Conservation (phyloP, 164 flowering plant genomes). For the Umbellularia californica region DNA sequence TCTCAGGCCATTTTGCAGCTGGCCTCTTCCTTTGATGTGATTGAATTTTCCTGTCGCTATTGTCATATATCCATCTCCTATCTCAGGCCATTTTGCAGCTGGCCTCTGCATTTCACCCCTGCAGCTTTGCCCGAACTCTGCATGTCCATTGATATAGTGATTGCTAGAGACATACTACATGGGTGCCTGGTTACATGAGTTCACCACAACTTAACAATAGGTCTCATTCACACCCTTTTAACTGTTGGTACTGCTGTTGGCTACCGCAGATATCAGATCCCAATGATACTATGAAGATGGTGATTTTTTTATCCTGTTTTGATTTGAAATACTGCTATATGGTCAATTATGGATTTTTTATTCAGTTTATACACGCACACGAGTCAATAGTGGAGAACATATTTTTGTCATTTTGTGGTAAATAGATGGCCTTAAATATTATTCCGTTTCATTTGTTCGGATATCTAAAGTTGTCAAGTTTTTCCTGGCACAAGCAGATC, state of each 20-base stretch:
- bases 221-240: neutral
- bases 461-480: neutral
- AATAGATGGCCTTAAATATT: neutral
- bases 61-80: no score
- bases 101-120: no score
- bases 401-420: neutral
- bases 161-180: no score
- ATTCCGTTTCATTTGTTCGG: neutral
- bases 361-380: neutral
- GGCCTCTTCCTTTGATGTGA: no score
- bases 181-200: no score
- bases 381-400: no score
- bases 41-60: no score
- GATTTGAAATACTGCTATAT: neutral
- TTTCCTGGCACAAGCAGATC: neutral
- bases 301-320: neutral
- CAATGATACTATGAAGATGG: neutral
- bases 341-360: neutral
- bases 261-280: neutral
- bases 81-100: no score
- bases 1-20: no score
- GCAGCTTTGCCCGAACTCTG: no score
- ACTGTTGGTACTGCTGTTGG: neutral
- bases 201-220: no score
- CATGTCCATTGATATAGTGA: no score